phyloP scores from a whole-genome alignment of 352 stramenopile genomes.

The Pilasporangium apinafurcum region DNA sequence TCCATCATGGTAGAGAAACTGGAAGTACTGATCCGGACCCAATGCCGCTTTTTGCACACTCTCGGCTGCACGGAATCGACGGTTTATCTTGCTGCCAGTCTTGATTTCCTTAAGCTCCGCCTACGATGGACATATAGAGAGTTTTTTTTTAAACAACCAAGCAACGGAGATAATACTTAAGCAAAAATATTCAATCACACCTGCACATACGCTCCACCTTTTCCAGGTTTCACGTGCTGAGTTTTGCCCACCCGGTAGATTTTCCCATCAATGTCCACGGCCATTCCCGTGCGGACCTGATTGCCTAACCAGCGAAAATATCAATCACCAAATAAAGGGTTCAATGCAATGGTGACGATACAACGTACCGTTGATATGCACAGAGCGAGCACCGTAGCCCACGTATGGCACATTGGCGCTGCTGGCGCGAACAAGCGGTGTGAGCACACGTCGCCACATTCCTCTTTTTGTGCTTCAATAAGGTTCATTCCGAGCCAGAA shows the following conservation, averaged over 20 bases:
- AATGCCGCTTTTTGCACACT: constrained; percentile 74
- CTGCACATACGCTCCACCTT: constrained; percentile 77
- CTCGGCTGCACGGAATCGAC: constrained; percentile 76
- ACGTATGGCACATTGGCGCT: constrained; percentile 4
- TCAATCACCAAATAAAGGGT: constrained; percentile 1
- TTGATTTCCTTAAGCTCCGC: constrained; percentile 84
- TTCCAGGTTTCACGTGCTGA: constrained; percentile 82
- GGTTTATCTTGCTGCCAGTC: constrained; percentile 78
- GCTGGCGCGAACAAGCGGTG: constrained; percentile 17
- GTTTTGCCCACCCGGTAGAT: constrained; percentile 84
- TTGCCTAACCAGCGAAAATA: constrained; percentile 40
- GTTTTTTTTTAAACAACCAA: too few species aligned
- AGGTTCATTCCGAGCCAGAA: neutral
- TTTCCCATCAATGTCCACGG: constrained; percentile 74
- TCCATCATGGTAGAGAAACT: constrained; percentile 80
- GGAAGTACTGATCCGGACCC: constrained; percentile 62
- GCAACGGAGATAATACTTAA: too few species aligned
- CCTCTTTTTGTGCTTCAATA: constrained; percentile 4
- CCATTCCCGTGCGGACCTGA: constrained; percentile 76
- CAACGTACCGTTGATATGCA: constrained; percentile 56
- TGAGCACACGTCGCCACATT: constrained; percentile 39
- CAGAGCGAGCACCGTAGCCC: constrained; percentile 39
- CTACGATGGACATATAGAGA: too few species aligned
- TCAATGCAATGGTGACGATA: neutral
- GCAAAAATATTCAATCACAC: constrained; percentile 13